These are phyloP conservation scores for Cinnamomum micranthum DNA, from an alignment of 164 flowering plant genomes.

Conservation along the genomic window DNA sequence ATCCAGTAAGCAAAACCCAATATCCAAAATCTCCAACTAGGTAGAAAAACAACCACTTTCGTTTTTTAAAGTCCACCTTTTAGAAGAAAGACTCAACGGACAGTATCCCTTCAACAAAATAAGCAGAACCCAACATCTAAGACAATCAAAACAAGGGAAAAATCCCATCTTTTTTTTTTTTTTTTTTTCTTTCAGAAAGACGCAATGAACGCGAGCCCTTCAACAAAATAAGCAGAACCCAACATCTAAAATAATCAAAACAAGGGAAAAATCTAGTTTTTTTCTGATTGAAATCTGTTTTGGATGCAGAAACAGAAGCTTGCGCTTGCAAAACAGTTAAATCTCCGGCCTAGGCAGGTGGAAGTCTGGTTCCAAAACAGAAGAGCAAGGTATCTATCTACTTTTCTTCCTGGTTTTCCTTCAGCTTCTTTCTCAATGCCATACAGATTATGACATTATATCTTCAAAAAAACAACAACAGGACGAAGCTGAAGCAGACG, in stretches of 20 bases:
- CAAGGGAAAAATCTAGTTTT: neutral
- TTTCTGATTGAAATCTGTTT: neutral
- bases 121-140: neutral
- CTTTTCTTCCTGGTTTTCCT: neutral
- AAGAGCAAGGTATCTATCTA: constrained; percentile 64
- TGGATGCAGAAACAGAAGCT: constrained; percentile 72
- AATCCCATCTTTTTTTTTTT: neutral
- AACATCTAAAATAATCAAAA: neutral
- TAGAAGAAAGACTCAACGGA: too few relatives aligned
- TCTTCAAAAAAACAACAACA: constrained; percentile 7
- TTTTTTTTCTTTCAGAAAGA: too few relatives aligned
- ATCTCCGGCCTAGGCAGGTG: constrained; percentile 75
- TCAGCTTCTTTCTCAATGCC: too few relatives aligned
- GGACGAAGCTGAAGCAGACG: constrained; percentile 93
- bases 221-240: too few relatives aligned
- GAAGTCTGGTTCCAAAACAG: constrained; percentile 90
- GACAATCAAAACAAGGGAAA: neutral
- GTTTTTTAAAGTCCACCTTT: neutral
- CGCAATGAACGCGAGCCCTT: too few relatives aligned
- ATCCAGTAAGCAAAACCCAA: constrained; percentile 55
- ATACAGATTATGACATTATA: too few relatives aligned
- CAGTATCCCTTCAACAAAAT: too few relatives aligned
- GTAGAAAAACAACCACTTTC: neutral
- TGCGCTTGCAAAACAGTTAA: constrained; percentile 61
- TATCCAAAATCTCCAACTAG: neutral